Percentiles rank a stretch among this genome's conserved stretches.
Conservation (phyloP, 768 basidiomycete genomes). For the Xerocomus spinulosus region DNA sequence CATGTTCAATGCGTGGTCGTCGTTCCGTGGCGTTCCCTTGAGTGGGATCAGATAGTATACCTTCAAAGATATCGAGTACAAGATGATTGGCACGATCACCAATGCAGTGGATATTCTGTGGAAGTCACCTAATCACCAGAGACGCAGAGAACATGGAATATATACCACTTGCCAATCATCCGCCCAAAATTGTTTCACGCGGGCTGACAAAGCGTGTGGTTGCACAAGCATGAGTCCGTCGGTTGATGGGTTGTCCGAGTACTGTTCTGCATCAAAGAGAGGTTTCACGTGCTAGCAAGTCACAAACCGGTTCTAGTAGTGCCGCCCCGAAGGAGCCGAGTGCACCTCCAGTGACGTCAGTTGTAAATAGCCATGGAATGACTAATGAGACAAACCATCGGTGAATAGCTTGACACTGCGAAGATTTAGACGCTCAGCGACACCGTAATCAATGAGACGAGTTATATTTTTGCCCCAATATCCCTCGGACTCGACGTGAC, state of each 20-base stretch:
- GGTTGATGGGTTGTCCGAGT: conserved; percentile 71
- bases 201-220: conserved; percentile 46
- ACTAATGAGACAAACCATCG: conserved; percentile 49
- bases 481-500: conserved; percentile 41
- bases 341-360: conserved; percentile 50
- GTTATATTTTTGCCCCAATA: conserved; percentile 67
- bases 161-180: conserved; percentile 84
- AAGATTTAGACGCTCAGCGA: conserved; percentile 48
- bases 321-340: conserved; percentile 93
- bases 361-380: neutral
- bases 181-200: conserved; percentile 60
- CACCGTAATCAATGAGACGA: conserved; percentile 55
- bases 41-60: conserved; percentile 37
- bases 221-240: conserved; percentile 64
- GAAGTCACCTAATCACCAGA: neutral
- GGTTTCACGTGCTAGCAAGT: neutral
- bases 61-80: conserved; percentile 80
- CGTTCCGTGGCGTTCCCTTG: conserved; percentile 34
- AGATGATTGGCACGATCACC: conserved; percentile 85
- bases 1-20: conserved; percentile 87
- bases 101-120: conserved; percentile 82
- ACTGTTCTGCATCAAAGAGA: conserved; percentile 30
- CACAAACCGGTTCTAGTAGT: conserved; percentile 56
- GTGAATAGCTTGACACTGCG: conserved; percentile 71
- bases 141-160: conserved; percentile 1